A percentile compares a stretch with the other conserved stretches of the same genome.
Conservation (phyloP, 768 basidiomycete species). For the Rhizopogon vulgaris region DNA sequence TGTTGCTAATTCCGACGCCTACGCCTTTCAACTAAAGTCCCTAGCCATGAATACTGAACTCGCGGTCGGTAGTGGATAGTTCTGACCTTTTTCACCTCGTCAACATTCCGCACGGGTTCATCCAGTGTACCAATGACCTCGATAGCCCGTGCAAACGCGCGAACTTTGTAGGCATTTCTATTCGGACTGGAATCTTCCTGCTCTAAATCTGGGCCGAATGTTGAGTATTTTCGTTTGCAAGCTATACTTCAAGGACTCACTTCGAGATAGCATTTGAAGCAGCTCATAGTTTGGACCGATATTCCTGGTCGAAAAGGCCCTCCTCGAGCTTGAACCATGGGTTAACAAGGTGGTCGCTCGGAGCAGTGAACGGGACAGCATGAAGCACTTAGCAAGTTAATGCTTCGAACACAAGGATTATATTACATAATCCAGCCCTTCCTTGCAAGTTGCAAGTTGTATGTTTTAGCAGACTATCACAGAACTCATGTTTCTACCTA, state of each 20-base stretch:
- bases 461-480: no score
- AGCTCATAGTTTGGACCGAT: constrained; percentile 30
- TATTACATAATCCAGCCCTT: no score
- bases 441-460: no score
- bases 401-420: no score
- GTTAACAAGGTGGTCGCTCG: not conserved
- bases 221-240: not conserved
- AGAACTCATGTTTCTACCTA: no score
- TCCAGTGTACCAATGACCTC: constrained; percentile 32
- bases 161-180: constrained; percentile 43
- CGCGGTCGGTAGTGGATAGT: not conserved
- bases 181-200: constrained; percentile 32
- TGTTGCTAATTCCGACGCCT: constrained; percentile 35
- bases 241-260: constrained; percentile 23
- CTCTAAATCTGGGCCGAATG: constrained; percentile 28
- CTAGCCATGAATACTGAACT: not conserved
- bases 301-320: not conserved
- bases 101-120: constrained; percentile 37
- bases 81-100: constrained; percentile 34
- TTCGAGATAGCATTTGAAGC: constrained; percentile 34
- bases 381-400: not conserved
- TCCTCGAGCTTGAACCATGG: not conserved
- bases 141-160: constrained; percentile 46
- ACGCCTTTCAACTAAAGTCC: constrained; percentile 25
- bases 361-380: not conserved